Evolutionary conservation across 495 filamentous ascomycete species (phyloP), one percentile per base, ranked within the genome.

Genomic region (Penicillium bovifimosum): DNA sequence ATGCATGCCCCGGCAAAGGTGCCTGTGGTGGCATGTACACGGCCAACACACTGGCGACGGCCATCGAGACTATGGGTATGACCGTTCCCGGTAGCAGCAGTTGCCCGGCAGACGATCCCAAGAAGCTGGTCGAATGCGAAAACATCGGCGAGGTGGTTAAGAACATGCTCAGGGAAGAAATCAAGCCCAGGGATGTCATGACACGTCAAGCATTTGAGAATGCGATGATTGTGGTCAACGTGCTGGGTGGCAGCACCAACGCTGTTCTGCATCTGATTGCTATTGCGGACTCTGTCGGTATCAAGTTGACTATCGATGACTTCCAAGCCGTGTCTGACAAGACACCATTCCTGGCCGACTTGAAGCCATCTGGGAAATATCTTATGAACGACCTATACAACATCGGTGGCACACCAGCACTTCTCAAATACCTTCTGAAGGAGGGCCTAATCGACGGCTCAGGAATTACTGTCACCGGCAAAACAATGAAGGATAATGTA

Each of bases 21-120:
- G 93, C 95, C 16, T 98, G 93, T 65, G 93, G 93, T 63, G 93
- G 93, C 53, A 98, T 98, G 93, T 98, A 98, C 76, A 98, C 93
- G n/a, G 93, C 93, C 48, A 98, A 98, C 78, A 98, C 93, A 42
- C 95, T 98, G 91, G 93, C 93, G 39, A 86, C 86, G 5, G 91
- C 91, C n/a, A 95, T 96, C 56, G 93, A 98, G 72, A 82, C 85
- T 31, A 90, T 98, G 80, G 93, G 93, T 48, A 91, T 98, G 87
- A 89, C 90, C 4, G 79, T 98, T 27, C 89, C 93, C 10, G 93
- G 95, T 5, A 96, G 90, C 24, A 95, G 89, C n/a, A 91, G 90
- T 57, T 90, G 87, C 70, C 90, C 92, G 17, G 93, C 93, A 44
- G 88, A 92, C 63, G n/a, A n/a, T 91, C 89, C 38, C 77, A 84